Evolutionary conservation across 495 filamentous ascomycete genomes (phyloP), one percentile per base, ranked within the genome.

Genomic region (Articulospora tetracladia): DNA sequence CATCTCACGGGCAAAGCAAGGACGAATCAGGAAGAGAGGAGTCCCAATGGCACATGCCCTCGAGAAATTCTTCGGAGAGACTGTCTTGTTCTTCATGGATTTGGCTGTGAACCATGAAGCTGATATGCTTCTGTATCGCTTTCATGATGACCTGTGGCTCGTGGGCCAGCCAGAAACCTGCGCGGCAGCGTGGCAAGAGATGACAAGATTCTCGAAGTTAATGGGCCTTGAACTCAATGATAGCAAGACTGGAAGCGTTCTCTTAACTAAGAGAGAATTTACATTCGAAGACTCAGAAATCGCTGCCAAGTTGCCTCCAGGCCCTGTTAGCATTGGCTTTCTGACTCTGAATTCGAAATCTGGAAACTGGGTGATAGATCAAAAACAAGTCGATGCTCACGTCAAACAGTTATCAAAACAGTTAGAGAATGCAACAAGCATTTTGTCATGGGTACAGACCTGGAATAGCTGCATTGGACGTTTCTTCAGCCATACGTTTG

Each of bases 61-160:
- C 20, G 83, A 84, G 23, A 80, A 85, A 55, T 69, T 84, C 39
- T 77, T 86, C 27, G 84, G 84, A 0, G 87, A 90, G 58, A 68
- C 80, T 1, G 73, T 88, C 8, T 71, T 90, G 0, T 89, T 87
- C 68, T 82, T 81, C 63, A 79, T 89, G 77, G 87, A 90, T 54
- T 82, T 83, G 53, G 77, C 81, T 3, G 78, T 90, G 47, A 89
- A 89, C 51, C 79, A 85, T 55, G 66, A 71, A 46, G 80, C 86
- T 0, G 71, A 81, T 2, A 73, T 77, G 23, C 74, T 82, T 28
- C 72, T 89, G 2, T 88, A 88, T 59, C 83, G 86, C 0, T 69
- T 88, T 20, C 83, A 88, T 60, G 86, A 89, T 64, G 87, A 90
- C 65, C 78, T 90, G 55, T 89, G 86, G 85, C 79, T 89, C 57